phyloP scores from a whole-genome alignment of 2,329 filamentous ascomycete genomes.

The Hirsutella minnesotensis region DNA sequence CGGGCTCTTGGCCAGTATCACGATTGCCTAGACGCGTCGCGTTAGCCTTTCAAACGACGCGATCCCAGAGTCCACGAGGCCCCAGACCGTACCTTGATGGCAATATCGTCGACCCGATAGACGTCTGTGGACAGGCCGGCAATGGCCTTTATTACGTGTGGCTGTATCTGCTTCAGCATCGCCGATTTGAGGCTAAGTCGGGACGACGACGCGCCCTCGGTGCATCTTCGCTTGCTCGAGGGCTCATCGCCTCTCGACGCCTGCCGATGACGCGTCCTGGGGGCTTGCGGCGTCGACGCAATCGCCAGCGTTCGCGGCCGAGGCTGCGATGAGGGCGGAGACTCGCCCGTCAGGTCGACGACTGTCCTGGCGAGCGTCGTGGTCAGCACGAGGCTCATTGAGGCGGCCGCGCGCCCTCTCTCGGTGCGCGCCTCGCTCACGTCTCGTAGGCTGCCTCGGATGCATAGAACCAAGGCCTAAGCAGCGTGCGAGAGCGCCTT shows the following conservation, averaged over 20 bases:
- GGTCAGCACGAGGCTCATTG: slow-evolving; percentile 17
- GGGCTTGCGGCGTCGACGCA: not conserved
- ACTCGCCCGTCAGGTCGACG: slow-evolving; percentile 6
- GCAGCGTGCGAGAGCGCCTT: too few species aligned
- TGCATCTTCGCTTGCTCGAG: slow-evolving; percentile 18
- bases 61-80: not conserved
- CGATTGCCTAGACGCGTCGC: slow-evolving; percentile 9
- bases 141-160: slow-evolving; percentile 17
- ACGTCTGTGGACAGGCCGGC: slow-evolving; percentile 10
- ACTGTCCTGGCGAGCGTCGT: slow-evolving; percentile 13
- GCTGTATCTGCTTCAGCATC: slow-evolving; percentile 18
- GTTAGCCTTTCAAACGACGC: not conserved
- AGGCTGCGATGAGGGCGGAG: not conserved
- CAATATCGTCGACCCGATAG: slow-evolving; percentile 16
- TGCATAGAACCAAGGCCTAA: not conserved
- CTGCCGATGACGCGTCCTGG: not conserved
- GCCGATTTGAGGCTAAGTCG: not conserved
- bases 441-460: not conserved
- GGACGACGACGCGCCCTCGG: slow-evolving; percentile 11
- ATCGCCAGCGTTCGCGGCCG: not conserved
- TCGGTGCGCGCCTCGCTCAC: not conserved
- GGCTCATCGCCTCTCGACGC: slow-evolving; percentile 10
- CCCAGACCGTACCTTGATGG: slow-evolving; percentile 15
- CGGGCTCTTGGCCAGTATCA: slow-evolving; percentile 11
- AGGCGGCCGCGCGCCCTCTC: not conserved